Evolutionary conservation across 129 eudicot species (phyloP).

Genomic region (Logfia minima): DNA sequence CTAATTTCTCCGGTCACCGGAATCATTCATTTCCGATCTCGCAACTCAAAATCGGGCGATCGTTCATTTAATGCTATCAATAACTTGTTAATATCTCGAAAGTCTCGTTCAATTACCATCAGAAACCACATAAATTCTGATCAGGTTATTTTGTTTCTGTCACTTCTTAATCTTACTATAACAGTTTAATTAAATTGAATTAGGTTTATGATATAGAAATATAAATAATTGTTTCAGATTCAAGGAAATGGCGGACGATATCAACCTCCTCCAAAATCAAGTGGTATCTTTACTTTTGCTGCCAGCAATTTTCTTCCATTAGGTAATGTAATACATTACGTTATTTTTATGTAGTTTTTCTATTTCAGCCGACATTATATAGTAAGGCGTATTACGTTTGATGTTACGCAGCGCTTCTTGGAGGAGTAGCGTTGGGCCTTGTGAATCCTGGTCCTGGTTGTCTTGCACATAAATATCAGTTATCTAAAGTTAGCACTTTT

Average conservation of each 20-base stretch:
- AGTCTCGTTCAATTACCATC: constrained; percentile 33
- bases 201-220: not conserved
- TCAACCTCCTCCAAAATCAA: constrained; percentile 16
- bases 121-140: constrained; percentile 33
- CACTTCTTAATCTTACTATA: not conserved
- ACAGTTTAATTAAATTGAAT: not conserved
- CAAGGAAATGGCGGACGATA: constrained; percentile 42
- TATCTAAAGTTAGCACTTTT: constrained; percentile 72
- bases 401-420: constrained; percentile 67
- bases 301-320: constrained; percentile 67
- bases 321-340: constrained; percentile 34
- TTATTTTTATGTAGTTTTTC: no score
- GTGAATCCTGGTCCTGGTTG: constrained; percentile 74
- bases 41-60: not conserved
- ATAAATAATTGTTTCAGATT: constrained; percentile 19
- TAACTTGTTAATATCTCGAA: constrained; percentile 23
- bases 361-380: not conserved
- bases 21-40: constrained; percentile 30
- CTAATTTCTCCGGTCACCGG: constrained; percentile 34
- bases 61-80: not conserved
- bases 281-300: constrained; percentile 29
- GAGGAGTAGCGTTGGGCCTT: constrained; percentile 73
- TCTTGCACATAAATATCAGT: constrained; percentile 61
- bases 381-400: constrained; percentile 1
- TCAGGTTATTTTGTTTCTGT: constrained; percentile 38